These are phyloP conservation scores for Xylaria castorea DNA, from an alignment of 495 filamentous ascomycete species.

Conservation along the genomic window DNA sequence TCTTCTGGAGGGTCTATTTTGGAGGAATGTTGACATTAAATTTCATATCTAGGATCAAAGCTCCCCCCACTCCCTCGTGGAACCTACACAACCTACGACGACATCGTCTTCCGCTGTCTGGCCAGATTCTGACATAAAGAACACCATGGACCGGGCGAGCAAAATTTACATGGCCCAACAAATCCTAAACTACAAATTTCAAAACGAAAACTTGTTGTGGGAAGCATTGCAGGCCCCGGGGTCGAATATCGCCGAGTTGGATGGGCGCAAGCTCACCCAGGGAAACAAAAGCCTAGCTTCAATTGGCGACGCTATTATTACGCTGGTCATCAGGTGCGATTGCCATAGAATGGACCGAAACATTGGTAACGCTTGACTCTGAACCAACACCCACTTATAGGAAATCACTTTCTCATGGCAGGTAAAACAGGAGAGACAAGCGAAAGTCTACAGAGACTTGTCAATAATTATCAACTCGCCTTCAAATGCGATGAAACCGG, in stretches of 20 bases:
- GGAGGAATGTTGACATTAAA: neutral
- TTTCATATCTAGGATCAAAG: neutral
- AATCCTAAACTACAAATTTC: conserved; percentile 10
- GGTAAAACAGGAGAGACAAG: neutral
- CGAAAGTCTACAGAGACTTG: neutral
- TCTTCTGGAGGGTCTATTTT: neutral
- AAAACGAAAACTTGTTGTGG: conserved; percentile 6
- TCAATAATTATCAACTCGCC: neutral
- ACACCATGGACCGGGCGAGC: neutral
- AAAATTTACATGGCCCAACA: neutral
- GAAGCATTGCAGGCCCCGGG: conserved; percentile 18
- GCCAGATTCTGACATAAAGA: neutral
- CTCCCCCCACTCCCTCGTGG: neutral
- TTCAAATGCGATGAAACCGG: neutral
- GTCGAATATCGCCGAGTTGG: neutral
- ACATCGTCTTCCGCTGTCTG: neutral
- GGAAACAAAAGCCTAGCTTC: neutral
- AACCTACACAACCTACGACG: neutral
- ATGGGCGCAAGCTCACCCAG: neutral
- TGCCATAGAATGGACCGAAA: neutral
- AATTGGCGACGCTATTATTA: conserved; percentile 5
- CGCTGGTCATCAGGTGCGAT: neutral
- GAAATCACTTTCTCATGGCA: conserved; percentile 3
- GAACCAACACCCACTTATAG: neutral
- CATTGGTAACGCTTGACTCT: neutral